Evolutionary conservation across 1,284 basidiomycete genomes (phyloP).

Genomic region (Stereum hirsutum): DNA sequence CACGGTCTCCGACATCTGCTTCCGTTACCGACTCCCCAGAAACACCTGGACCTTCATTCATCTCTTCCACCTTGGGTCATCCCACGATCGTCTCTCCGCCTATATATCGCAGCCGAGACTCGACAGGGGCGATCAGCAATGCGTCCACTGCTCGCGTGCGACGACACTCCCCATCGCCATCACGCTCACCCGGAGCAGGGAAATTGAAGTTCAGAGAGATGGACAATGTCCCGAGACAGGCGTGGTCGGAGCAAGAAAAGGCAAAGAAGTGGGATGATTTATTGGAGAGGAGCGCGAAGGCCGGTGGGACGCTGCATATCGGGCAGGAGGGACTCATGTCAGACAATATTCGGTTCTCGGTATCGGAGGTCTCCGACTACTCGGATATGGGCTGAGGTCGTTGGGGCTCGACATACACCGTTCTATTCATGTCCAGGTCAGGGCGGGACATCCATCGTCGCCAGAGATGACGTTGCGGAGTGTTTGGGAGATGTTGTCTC

Average conservation of each 20-base stretch:
- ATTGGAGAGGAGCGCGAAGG: slow-evolving; percentile 48
- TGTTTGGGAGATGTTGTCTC: too few relatives aligned
- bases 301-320: slow-evolving; percentile 62
- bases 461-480: too few relatives aligned
- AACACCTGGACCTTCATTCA: slow-evolving; percentile 1
- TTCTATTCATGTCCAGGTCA: too few relatives aligned
- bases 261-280: slow-evolving; percentile 60
- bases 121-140: slow-evolving; percentile 10
- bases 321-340: slow-evolving; percentile 33
- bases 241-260: slow-evolving; percentile 57
- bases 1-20: background rate
- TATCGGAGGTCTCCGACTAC: too few relatives aligned
- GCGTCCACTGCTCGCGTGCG: slow-evolving; percentile 14
- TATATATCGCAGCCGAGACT: slow-evolving; percentile 6
- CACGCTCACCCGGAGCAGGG: too few relatives aligned
- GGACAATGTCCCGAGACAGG: slow-evolving; percentile 19
- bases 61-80: slow-evolving; percentile 9
- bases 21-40: background rate
- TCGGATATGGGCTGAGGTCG: too few relatives aligned
- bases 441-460: too few relatives aligned
- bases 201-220: slow-evolving; percentile 44
- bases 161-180: slow-evolving; percentile 20
- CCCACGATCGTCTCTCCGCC: slow-evolving; percentile 11
- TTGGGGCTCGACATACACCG: too few relatives aligned
- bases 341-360: slow-evolving; percentile 32